Evolutionary conservation across 1,284 basidiomycete genomes (phyloP), one percentile per base, ranked within the genome.

Genomic region (Anthracocystis panici-leucophaei): DNA sequence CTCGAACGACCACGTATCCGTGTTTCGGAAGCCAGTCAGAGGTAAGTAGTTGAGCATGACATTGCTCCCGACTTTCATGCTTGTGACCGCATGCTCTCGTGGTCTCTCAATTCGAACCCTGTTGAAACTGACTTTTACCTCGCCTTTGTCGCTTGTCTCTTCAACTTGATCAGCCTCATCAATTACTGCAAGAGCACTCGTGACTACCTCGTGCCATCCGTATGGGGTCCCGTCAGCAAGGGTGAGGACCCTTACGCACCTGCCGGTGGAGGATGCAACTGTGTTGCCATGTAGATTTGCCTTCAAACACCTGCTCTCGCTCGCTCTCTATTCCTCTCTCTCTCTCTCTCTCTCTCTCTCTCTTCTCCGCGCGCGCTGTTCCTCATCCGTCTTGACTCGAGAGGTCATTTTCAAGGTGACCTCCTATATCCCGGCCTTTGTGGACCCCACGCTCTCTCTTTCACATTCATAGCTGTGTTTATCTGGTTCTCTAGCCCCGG

Each of bases 171-270:
- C 68, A 93, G 95, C 84, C 86, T 98, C 70, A 96, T 97, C 84
- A 91, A 92, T 60, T 96, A 93, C 86, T 94, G 93, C 89, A 93
- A 93, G 86, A 91, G 89, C 29, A 96, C 93, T 35, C 91, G 91
- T 81, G 95, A 97, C 86, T 92, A 92, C 80, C 89, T 95, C 71
- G 92, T 93, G 82, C 93, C 94, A 5, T 92, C 91, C 35, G 91
- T 96, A 45, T 97, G 95, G 95, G 95, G 95, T n/a, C 91, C 92
- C 20, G 90, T 94, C 33, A 90, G 89, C 83, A 95, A 93, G 87
- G 89, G 89, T 72, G 92, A 95, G 84, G 93, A 95, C 84, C 94
- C 94, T 52, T 95, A 93, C 85, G 92, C 92, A 62, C 91, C 92
- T 65, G 90, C 89, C 75, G 81, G 80, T 11, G 82, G 81, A 50